Conservation (phyloP, 75 land plant genomes). For the Pseudotsuga menziesii region DNA sequence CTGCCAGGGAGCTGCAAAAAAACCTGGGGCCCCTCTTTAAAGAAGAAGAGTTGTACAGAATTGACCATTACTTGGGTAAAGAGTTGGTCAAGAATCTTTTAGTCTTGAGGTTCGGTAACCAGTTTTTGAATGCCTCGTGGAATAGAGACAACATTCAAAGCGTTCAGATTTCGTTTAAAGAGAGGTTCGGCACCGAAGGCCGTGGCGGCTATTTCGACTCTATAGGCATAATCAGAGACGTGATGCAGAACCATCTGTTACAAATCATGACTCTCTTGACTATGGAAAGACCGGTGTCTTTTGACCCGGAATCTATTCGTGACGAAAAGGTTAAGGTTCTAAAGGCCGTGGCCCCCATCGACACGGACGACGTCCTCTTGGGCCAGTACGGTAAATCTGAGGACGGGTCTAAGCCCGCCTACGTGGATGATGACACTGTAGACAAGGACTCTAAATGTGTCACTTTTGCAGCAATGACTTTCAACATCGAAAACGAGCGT, state of each 20-base stretch:
- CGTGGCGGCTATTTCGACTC: slow-evolving; percentile 83
- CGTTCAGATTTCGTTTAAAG: slow-evolving; percentile 76
- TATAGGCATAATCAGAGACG: slow-evolving; percentile 82
- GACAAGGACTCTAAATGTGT: slow-evolving; percentile 65
- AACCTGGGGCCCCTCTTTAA: no score
- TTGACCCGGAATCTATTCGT: slow-evolving; percentile 81
- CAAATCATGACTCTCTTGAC: slow-evolving; percentile 83
- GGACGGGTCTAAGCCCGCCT: slow-evolving; percentile 60
- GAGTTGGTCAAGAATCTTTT: slow-evolving; percentile 87
- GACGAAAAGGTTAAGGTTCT: slow-evolving; percentile 92
- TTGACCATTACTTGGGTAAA: slow-evolving; percentile 88
- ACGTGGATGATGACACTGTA: slow-evolving; percentile 76
- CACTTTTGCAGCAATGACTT: slow-evolving; percentile 86
- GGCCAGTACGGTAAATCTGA: slow-evolving; percentile 76
- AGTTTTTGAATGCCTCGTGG: slow-evolving; percentile 88
- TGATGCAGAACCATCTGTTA: slow-evolving; percentile 83
- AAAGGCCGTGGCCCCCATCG: slow-evolving; percentile 57
- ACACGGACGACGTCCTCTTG: slow-evolving; percentile 60
- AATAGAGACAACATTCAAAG: slow-evolving; percentile 66
- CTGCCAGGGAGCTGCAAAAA: no score
- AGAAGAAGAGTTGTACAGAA: slow-evolving; percentile 59
- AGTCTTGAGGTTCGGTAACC: slow-evolving; percentile 82
- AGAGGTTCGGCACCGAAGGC: slow-evolving; percentile 84
- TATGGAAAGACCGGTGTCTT: slow-evolving; percentile 88
- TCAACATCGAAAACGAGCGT: slow-evolving; percentile 76